A percentile compares a stretch with the other conserved stretches of the same genome.
Conservation (phyloP, 306 rosid species). For the Carpinus fangiana region DNA sequence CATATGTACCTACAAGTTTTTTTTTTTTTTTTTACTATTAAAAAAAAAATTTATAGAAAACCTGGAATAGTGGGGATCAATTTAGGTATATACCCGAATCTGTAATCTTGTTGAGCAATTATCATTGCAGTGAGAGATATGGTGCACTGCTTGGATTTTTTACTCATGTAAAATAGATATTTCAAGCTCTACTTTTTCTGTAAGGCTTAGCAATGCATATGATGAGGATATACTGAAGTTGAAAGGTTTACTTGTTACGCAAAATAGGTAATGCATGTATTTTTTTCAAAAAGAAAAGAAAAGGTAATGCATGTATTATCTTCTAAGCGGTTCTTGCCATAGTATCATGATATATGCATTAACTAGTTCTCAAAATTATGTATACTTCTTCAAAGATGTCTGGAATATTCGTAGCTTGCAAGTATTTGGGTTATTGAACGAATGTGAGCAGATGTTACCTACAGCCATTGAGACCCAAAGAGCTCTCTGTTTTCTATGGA, state of each 20-base stretch:
- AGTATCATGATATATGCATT: neutral
- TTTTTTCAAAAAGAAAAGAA: neutral
- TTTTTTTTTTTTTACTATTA: neutral
- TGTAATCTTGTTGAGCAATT: slow-evolving; percentile 1
- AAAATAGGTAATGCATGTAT: neutral
- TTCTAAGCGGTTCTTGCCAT: neutral
- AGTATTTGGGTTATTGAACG: neutral
- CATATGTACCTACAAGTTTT: neutral
- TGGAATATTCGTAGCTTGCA: neutral
- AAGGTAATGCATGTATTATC: neutral
- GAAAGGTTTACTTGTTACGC: neutral
- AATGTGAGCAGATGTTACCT: neutral
- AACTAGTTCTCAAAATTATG: neutral
- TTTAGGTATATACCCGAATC: neutral
- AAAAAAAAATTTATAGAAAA: neutral
- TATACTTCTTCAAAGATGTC: neutral
- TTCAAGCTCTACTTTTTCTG: neutral
- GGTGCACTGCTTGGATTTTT: neutral
- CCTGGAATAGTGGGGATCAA: neutral
- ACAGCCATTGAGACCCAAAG: too few relatives aligned
- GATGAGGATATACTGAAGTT: neutral
- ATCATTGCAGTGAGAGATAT: neutral
- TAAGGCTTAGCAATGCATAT: neutral
- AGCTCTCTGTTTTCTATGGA: too few relatives aligned
- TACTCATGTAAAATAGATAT: slow-evolving; percentile 1